Percentiles rank a stretch among this genome's conserved stretches.
Conservation (phyloP, 1,139 yeast species). For the Lodderomyces parapsilosis region DNA sequence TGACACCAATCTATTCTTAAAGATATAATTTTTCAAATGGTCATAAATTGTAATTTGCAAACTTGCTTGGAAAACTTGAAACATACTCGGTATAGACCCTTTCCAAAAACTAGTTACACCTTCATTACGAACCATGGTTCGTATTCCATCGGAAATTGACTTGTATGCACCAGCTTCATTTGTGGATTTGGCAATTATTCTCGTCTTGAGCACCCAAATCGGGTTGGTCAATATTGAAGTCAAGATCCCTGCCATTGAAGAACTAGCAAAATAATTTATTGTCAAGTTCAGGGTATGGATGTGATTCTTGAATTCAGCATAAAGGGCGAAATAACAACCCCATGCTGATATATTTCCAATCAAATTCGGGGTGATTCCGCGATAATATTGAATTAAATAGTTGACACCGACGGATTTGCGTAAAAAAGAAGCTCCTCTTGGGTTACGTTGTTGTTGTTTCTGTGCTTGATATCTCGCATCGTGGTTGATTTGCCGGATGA, state of each 20-base stretch:
- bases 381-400: slow-evolving; percentile 39
- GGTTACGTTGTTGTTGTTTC: not conserved
- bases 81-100: slow-evolving; percentile 77
- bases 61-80: slow-evolving; percentile 87
- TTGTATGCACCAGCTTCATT: slow-evolving; percentile 50
- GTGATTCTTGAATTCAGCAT: slow-evolving; percentile 54
- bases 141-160: slow-evolving; percentile 56
- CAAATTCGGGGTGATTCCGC: slow-evolving; percentile 81
- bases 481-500: slow-evolving; percentile 20
- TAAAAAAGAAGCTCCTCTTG: not conserved
- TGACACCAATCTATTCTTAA: no score
- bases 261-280: slow-evolving; percentile 34
- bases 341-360: slow-evolving; percentile 85
- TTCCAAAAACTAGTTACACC: slow-evolving; percentile 76
- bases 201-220: slow-evolving; percentile 86
- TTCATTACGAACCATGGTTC: slow-evolving; percentile 52
- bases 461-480: slow-evolving; percentile 12
- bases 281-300: slow-evolving; percentile 18
- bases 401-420: slow-evolving; percentile 4
- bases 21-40: slow-evolving; percentile 48
- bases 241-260: slow-evolving; percentile 62
- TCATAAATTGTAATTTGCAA: slow-evolving; percentile 86
- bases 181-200: slow-evolving; percentile 66
- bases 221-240: slow-evolving; percentile 86
- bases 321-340: slow-evolving; percentile 80